Percentiles rank a stretch among this genome's conserved stretches.
These are phyloP conservation scores for Baeospora myosura DNA, from an alignment of 1,284 basidiomycete species.

Conservation along the genomic window DNA sequence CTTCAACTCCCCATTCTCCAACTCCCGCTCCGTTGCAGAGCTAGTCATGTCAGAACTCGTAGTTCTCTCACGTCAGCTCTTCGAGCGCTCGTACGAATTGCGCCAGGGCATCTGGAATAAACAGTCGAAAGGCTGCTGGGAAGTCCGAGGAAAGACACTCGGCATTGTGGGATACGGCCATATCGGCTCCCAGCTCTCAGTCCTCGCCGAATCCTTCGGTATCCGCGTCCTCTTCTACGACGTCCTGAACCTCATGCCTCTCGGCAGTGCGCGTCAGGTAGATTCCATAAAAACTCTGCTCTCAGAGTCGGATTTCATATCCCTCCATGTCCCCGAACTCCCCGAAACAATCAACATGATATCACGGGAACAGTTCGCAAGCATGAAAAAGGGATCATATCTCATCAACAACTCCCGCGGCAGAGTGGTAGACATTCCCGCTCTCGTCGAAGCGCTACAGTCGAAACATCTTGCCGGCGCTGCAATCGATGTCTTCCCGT, in stretches of 20 bases:
- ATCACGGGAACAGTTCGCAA: constrained; percentile 63
- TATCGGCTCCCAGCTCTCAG: constrained; percentile 96
- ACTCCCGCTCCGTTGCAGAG: constrained; percentile 98
- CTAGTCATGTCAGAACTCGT: constrained; percentile 95
- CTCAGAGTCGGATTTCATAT: constrained; percentile 83
- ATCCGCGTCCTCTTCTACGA: constrained; percentile 97
- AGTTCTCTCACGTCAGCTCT: constrained; percentile 89
- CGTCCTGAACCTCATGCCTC: constrained; percentile 94
- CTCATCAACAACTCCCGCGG: constrained; percentile 98
- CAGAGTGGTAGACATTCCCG: constrained; percentile 90
- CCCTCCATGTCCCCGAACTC: constrained; percentile 94
- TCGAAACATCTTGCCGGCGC: constrained; percentile 88
- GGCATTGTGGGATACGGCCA: constrained; percentile 99
- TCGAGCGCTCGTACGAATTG: constrained; percentile 87
- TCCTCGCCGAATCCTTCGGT: constrained; percentile 94
- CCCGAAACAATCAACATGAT: constrained; percentile 97
- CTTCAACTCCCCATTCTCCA: constrained; percentile 99
- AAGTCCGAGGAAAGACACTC: constrained; percentile 94
- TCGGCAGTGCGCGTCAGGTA: constrained; percentile 89
- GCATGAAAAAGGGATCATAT: constrained; percentile 95
- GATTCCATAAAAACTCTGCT: constrained; percentile 80
- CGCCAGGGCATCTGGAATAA: constrained; percentile 96
- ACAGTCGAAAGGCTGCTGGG: constrained; percentile 97
- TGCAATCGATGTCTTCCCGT: constrained; percentile 92
- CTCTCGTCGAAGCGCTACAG: constrained; percentile 77